Conservation (phyloP, 768 basidiomycete species). For the Suillus weaverae region DNA sequence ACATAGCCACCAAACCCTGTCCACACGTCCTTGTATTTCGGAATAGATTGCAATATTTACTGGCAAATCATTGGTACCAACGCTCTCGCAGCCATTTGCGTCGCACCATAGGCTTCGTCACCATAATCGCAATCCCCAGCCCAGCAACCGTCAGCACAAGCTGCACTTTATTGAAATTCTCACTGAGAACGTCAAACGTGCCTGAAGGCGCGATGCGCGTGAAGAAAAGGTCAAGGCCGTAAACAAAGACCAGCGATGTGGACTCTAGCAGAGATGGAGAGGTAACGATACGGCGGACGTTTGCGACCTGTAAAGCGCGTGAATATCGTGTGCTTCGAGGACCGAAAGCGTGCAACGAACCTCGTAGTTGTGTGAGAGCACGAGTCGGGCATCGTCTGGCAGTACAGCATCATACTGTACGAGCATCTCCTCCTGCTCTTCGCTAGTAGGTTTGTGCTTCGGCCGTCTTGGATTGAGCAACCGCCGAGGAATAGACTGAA, state of each 20-base stretch:
- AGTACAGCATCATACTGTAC: constrained; percentile 82
- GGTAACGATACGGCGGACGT: constrained; percentile 67
- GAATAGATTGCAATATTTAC: background rate
- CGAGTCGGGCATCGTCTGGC: constrained; percentile 61
- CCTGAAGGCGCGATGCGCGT: constrained; percentile 83
- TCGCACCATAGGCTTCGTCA: constrained; percentile 80
- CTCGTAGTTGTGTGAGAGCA: constrained; percentile 57
- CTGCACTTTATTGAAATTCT: constrained; percentile 92
- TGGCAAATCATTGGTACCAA: constrained; percentile 52
- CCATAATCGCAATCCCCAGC: constrained; percentile 70
- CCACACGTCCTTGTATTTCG: background rate
- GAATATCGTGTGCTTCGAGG: constrained; percentile 20
- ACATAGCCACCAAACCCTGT: no score
- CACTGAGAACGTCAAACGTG: constrained; percentile 90
- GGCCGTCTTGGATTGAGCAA: constrained; percentile 85
- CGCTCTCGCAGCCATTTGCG: constrained; percentile 64
- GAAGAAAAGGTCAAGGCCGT: constrained; percentile 88
- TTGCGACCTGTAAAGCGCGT: constrained; percentile 51
- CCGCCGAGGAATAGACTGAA: constrained; percentile 71
- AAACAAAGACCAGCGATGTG: constrained; percentile 83
- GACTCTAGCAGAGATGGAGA: constrained; percentile 88
- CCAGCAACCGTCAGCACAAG: constrained; percentile 79
- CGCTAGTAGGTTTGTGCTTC: constrained; percentile 65
- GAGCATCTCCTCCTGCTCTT: constrained; percentile 74
- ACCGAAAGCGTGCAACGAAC: constrained; percentile 32